Conservation (phyloP, 805 yeast species). For the Candida ipomoeae region DNA sequence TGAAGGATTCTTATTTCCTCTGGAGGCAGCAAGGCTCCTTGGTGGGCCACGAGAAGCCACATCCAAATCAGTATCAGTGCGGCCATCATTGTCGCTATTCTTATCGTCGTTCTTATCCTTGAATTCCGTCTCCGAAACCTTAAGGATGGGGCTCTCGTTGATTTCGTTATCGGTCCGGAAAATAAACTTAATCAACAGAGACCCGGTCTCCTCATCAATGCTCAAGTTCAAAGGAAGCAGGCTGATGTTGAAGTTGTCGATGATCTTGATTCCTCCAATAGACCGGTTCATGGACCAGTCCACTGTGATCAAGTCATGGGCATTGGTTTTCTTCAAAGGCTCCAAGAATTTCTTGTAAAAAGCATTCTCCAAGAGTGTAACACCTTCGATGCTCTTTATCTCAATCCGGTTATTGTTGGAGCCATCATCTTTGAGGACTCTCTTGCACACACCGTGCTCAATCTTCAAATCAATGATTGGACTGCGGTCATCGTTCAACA, state of each 20-base stretch:
- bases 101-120: conserved; percentile 6
- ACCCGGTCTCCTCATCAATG: conserved; percentile 38
- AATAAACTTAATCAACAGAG: conserved; percentile 33
- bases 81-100: conserved; percentile 8
- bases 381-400: conserved; percentile 35
- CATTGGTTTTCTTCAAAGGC: conserved; percentile 18
- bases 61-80: conserved; percentile 3
- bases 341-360: conserved; percentile 31
- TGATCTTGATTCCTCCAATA: conserved; percentile 40
- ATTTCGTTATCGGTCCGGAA: conserved; percentile 22
- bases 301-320: conserved; percentile 25
- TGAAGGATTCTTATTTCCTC: neutral
- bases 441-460: conserved; percentile 29
- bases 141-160: conserved; percentile 13
- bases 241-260: conserved; percentile 36
- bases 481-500: conserved; percentile 38
- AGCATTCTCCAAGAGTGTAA: conserved; percentile 31
- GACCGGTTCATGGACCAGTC: conserved; percentile 42
- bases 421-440: conserved; percentile 37
- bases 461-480: conserved; percentile 38
- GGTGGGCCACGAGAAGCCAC: conserved; percentile 1
- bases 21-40: neutral
- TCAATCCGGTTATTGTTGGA: conserved; percentile 36
- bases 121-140: conserved; percentile 6
- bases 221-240: conserved; percentile 36